Evolutionary conservation across 352 stramenopile genomes (phyloP), one percentile per base, ranked within the genome.

Genomic region (Pythium folliculosum): DNA sequence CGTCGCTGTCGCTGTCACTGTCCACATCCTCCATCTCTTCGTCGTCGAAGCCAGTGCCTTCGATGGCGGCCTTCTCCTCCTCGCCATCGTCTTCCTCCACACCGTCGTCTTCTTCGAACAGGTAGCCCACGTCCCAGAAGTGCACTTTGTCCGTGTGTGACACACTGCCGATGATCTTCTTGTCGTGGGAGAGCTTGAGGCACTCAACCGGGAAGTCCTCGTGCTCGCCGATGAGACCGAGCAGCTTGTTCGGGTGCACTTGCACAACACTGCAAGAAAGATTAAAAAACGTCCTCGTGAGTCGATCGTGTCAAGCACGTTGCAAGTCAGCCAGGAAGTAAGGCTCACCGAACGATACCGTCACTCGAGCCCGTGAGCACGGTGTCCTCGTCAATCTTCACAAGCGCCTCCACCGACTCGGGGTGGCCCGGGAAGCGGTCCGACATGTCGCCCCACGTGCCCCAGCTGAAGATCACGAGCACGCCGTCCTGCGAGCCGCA

Each of bases 341-440:
- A 66, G 16, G 76, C 79, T 30, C 70, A 92, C 84, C 96, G 84
- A 63, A 99, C 89, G 58, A 98, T 91, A 12, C 96, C 96, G 73
- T 99, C 96, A 57, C 91, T 98, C 19, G 92, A 98, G 40, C 96
- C 97, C 4, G 97, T 99, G 32, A 99, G 80, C 12, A 99, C 67
- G 3, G 96, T 99, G 74, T 98, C 95, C 77, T 99, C 96, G 66
- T 99, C 96, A 53, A 99, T 84, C 73, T 98, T 98, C 1, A 99
- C 75, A 12, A 99, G 69, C 1, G 93, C 82, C 63, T 99, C 96
- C 32, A 99, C 91, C 25, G 88, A 98, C 37, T 97, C 82, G 2
- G 97, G 96, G 77, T 99, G 96, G 6, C 88, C 95, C 1, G 94
- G 92, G 67, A 98, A 99, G 6, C 96, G 89, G 78, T 99, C 96